phyloP scores from a whole-genome alignment of 2,329 filamentous ascomycete species.

The Alternaria conjuncta region DNA sequence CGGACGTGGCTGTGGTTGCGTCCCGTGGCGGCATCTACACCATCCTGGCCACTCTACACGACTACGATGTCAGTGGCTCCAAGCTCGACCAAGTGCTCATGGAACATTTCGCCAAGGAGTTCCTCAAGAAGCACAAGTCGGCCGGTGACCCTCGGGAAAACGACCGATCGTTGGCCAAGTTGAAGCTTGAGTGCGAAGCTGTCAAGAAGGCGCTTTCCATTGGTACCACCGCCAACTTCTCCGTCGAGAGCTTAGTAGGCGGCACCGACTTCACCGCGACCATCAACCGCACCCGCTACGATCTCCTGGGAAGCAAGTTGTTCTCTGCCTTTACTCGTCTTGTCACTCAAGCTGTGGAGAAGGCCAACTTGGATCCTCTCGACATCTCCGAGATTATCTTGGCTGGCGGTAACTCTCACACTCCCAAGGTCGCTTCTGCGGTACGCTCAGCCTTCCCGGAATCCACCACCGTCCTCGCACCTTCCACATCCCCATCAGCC shows the following conservation, averaged over 20 bases:
- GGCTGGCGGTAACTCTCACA: slow-evolving; percentile 90
- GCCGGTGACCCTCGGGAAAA: slow-evolving; percentile 77
- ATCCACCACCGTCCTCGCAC: slow-evolving; percentile 78
- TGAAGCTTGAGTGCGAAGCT: slow-evolving; percentile 88
- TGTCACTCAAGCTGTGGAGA: slow-evolving; percentile 84
- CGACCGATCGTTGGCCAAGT: slow-evolving; percentile 82
- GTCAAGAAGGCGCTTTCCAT: slow-evolving; percentile 92
- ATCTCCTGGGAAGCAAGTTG: slow-evolving; percentile 84
- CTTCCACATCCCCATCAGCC: slow-evolving; percentile 75
- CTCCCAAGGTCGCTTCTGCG: slow-evolving; percentile 87
- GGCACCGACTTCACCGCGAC: slow-evolving; percentile 91
- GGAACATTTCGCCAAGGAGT: slow-evolving; percentile 98
- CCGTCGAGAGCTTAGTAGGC: slow-evolving; percentile 86
- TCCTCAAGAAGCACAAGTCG: slow-evolving; percentile 92
- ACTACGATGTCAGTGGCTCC: slow-evolving; percentile 89
- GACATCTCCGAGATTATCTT: slow-evolving; percentile 96
- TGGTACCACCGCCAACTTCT: slow-evolving; percentile 87
- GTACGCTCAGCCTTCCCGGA: slow-evolving; percentile 81
- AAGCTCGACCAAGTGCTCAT: slow-evolving; percentile 89
- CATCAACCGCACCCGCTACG: slow-evolving; percentile 92
- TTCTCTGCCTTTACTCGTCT: slow-evolving; percentile 88
- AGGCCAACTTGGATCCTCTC: slow-evolving; percentile 88
- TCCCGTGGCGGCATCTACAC: slow-evolving; percentile 97
- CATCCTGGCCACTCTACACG: slow-evolving; percentile 88
- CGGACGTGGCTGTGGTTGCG: slow-evolving; percentile 88